Evolutionary conservation across 148 eudicot species (phyloP).

Genomic region (Camellia japonica): DNA sequence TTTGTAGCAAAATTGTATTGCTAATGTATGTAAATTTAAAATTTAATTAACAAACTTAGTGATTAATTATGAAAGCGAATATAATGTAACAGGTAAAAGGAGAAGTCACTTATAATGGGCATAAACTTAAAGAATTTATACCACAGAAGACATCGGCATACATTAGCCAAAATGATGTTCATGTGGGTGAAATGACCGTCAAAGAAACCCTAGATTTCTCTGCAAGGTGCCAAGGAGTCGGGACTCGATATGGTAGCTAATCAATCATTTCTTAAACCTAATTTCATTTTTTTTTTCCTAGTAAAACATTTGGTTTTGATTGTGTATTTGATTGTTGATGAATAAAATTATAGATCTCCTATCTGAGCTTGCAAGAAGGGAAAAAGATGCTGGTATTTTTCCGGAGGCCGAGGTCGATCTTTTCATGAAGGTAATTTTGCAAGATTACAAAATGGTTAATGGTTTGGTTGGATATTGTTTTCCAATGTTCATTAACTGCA

Average conservation of each 20-base stretch:
- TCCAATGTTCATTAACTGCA: too few relatives aligned
- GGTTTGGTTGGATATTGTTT: background rate
- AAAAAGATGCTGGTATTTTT: constrained; percentile 61
- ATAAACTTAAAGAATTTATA: constrained; percentile 68
- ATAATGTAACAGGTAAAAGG: constrained; percentile 32
- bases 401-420: constrained; percentile 97
- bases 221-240: constrained; percentile 90
- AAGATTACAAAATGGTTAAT: background rate
- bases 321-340: background rate
- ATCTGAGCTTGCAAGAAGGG: constrained; percentile 75
- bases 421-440: constrained; percentile 78
- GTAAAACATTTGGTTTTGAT: too few relatives aligned
- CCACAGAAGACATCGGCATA: constrained; percentile 90
- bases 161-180: constrained; percentile 96
- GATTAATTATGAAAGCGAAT: too few relatives aligned
- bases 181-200: constrained; percentile 92
- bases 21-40: too few relatives aligned
- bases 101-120: constrained; percentile 77
- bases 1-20: too few relatives aligned
- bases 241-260: constrained; percentile 70
- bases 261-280: background rate
- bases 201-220: constrained; percentile 96
- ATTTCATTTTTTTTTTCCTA: too few relatives aligned
- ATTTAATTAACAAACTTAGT: too few relatives aligned
- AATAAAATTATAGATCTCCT: constrained; percentile 50